phyloP scores from a whole-genome alignment of 208 protist species.

The Angomonas desouzai region DNA sequence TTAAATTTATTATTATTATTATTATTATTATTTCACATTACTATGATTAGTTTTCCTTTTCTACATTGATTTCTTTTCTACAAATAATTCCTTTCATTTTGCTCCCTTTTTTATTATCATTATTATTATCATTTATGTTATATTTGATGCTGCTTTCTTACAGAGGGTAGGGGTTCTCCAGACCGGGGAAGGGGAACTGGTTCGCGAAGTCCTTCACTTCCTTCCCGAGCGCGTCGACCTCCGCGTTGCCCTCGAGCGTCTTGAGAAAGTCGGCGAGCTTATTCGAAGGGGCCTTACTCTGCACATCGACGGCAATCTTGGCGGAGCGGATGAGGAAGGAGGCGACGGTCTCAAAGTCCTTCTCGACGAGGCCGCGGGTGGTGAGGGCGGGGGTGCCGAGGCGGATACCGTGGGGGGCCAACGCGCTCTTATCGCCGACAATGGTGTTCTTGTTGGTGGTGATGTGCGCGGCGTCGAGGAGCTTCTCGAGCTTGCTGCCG shows the following conservation, averaged over 20 bases:
- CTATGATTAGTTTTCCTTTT: neutral
- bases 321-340: conserved; percentile 89
- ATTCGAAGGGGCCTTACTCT: conserved; percentile 49
- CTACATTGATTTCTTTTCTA: too few relatives aligned
- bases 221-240: conserved; percentile 46
- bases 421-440: conserved; percentile 92
- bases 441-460: conserved; percentile 98
- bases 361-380: conserved; percentile 90
- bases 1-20: neutral
- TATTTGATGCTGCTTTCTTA: neutral
- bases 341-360: conserved; percentile 88
- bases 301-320: conserved; percentile 64
- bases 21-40: neutral
- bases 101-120: neutral
- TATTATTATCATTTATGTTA: neutral
- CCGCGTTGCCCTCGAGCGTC: conserved; percentile 35
- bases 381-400: conserved; percentile 96
- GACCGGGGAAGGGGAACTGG: conserved; percentile 85
- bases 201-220: conserved; percentile 80
- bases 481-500: conserved; percentile 96
- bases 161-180: conserved; percentile 39
- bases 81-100: too few relatives aligned
- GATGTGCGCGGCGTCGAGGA: conserved; percentile 90
- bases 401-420: conserved; percentile 93
- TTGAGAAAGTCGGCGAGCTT: conserved; percentile 79